A percentile compares a stretch with the other conserved stretches of the same genome.
These are phyloP conservation scores for Schoenoplectus triqueter DNA, from an alignment of 202 grass and related monocot genomes.

Conservation along the genomic window DNA sequence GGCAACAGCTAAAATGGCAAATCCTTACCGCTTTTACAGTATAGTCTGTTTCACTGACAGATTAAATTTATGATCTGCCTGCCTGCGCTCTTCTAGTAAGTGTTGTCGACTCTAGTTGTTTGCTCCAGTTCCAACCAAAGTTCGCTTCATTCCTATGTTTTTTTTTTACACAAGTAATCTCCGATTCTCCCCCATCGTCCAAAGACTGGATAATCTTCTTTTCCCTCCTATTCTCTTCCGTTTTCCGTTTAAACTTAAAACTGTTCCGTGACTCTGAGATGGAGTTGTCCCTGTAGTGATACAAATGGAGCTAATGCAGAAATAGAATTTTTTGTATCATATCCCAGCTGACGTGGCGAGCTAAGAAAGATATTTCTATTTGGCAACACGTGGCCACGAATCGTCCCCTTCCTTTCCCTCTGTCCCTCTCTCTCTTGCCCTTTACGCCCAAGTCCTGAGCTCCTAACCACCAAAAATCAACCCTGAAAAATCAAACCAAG, in stretches of 20 bases:
- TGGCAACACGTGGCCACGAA: constrained; percentile 18
- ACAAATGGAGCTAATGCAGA: background rate
- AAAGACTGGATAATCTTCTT: too few species aligned
- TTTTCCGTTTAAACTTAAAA: too few species aligned
- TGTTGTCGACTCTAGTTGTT: background rate
- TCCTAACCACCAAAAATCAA: constrained; percentile 30
- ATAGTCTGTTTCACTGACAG: background rate
- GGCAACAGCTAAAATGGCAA: too few species aligned
- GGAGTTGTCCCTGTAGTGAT: background rate
- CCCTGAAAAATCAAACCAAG: background rate
- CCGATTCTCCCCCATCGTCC: background rate
- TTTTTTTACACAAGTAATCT: background rate
- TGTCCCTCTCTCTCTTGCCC: background rate
- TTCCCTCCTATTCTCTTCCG: too few species aligned
- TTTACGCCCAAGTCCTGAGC: background rate
- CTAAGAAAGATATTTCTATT: constrained; percentile 30
- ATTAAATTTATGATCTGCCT: too few species aligned
- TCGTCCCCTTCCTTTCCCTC: background rate
- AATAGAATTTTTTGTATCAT: background rate
- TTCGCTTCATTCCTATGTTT: background rate
- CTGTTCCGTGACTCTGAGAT: background rate
- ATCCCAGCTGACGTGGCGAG: constrained; percentile 17
- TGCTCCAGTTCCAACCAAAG: background rate
- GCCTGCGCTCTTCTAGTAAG: too few species aligned
- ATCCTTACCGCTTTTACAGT: background rate